These are phyloP conservation scores for Penicillium sp. DNA, from an alignment of 2,329 filamentous ascomycete genomes.

Conservation along the genomic window DNA sequence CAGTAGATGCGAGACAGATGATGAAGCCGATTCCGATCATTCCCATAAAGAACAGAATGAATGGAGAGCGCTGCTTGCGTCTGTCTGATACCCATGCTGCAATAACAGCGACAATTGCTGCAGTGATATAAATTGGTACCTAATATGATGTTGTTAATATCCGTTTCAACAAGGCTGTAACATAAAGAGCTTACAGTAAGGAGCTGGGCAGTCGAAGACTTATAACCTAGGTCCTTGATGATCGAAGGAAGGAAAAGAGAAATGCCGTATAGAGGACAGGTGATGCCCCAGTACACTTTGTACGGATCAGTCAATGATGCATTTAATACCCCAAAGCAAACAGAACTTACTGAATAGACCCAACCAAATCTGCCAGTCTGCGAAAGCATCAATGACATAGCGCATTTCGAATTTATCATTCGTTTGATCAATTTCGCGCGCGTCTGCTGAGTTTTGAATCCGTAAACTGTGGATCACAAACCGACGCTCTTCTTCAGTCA, in stretches of 20 bases:
- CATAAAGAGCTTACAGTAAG: constrained; percentile 32
- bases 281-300: constrained; percentile 45
- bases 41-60: constrained; percentile 55
- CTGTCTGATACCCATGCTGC: constrained; percentile 60
- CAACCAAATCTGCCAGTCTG: constrained; percentile 46
- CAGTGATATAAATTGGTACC: constrained; percentile 44
- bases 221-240: constrained; percentile 44
- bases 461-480: constrained; percentile 42
- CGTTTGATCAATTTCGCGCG: constrained; percentile 29
- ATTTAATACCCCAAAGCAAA: neutral
- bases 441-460: constrained; percentile 34
- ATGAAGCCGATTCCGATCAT: constrained; percentile 59
- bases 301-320: constrained; percentile 8
- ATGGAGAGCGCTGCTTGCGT: constrained; percentile 54
- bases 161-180: too few species aligned
- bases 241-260: constrained; percentile 44
- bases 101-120: constrained; percentile 38
- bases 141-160: neutral
- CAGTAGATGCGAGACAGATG: constrained; percentile 46
- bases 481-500: constrained; percentile 42
- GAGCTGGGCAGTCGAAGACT: constrained; percentile 41
- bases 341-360: constrained; percentile 37
- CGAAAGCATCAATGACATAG: constrained; percentile 43
- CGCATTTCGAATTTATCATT: constrained; percentile 39
- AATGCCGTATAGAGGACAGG: constrained; percentile 45